Percentiles rank a stretch among this genome's conserved stretches.
phyloP scores from a whole-genome alignment of 768 basidiomycete genomes.

The Leucosporidium creatinivorum region DNA sequence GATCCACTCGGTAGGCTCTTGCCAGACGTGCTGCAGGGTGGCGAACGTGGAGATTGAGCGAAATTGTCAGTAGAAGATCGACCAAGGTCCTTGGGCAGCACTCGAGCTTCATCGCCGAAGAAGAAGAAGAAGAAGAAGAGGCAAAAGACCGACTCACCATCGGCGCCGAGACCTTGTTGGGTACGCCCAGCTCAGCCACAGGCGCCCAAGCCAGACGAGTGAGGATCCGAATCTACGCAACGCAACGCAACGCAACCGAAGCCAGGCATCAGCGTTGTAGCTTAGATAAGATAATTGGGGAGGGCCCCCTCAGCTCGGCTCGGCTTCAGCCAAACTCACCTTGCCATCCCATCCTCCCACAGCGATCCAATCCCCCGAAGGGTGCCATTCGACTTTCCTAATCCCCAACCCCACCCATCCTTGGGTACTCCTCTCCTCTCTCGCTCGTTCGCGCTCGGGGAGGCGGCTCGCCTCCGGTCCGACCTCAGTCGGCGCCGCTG shows the following conservation, averaged over 20 bases:
- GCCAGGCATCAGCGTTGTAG: too few relatives aligned
- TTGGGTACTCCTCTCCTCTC: slow-evolving; percentile 5
- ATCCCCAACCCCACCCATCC: slow-evolving; percentile 33
- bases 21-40: slow-evolving; percentile 4
- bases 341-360: slow-evolving; percentile 34
- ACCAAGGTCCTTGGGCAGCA: too few relatives aligned
- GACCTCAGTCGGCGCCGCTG: too few relatives aligned
- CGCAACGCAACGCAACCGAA: too few relatives aligned
- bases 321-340: slow-evolving; percentile 2
- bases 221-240: slow-evolving; percentile 14
- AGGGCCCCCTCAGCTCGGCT: too few relatives aligned
- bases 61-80: not conserved
- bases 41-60: not conserved
- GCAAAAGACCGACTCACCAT: not conserved
- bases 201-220: slow-evolving; percentile 2
- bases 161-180: not conserved
- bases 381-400: slow-evolving; percentile 31
- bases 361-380: slow-evolving; percentile 27
- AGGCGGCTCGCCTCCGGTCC: not conserved
- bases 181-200: not conserved
- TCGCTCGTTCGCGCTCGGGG: not conserved
- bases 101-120: too few relatives aligned
- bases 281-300: too few relatives aligned
- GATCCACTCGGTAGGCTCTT: slow-evolving; percentile 25
- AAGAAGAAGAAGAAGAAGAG: too few relatives aligned